Base-by-base conservation (phyloP, 345 rosid species). In the Pistacia vera region DNA sequence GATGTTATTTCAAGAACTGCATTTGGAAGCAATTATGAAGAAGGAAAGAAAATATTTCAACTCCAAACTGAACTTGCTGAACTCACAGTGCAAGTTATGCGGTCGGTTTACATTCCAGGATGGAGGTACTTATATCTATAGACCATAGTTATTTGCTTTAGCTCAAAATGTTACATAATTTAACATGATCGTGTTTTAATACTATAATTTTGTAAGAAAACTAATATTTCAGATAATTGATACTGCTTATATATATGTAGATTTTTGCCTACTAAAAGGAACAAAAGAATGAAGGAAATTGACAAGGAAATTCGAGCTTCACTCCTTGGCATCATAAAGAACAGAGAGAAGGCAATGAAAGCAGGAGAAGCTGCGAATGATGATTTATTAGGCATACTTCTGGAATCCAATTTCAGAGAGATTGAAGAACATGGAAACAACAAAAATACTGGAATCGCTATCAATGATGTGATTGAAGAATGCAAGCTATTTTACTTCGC, bases 401-500 rank as follows among this genome's bases (percentile, higher is more conserved):
- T 88, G 65, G 90, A 86, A 64, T 86, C 93, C 38, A 88, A 86
- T 67, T 12, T n/a, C 13, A 71, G 63, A 13, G 84, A 82, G 58
- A 72, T 68, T 2, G 20, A 81, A 71, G 86, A 77, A 62, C 56
- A 81, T 17, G 80, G 79, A 22, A 59, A 71, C 30, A 67, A 66
- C 38, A 75, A 66, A 54, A 71, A 70, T 4, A 38, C 9, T 57
- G 77, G 84, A 70, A 72, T 82, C 74, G 81, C 74, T 36, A 75
- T 66, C 4, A 76, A 85, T 5, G 97, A 91, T 12, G 82, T 93
- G 20, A 77, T 90, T 13, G 88, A 91, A 44, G 93, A 93, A 61
- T 91, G 93, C 76, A 91, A 84, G 74, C 44, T 88, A 62, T 93
- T 91, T 78, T 91, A 88, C 73, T 76, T 93, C 12, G 86, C 91